A percentile compares a stretch with the other conserved stretches of the same genome.
These are phyloP conservation scores for Puya raimondii DNA, from an alignment of 176 grass and related monocot genomes.

Conservation along the genomic window DNA sequence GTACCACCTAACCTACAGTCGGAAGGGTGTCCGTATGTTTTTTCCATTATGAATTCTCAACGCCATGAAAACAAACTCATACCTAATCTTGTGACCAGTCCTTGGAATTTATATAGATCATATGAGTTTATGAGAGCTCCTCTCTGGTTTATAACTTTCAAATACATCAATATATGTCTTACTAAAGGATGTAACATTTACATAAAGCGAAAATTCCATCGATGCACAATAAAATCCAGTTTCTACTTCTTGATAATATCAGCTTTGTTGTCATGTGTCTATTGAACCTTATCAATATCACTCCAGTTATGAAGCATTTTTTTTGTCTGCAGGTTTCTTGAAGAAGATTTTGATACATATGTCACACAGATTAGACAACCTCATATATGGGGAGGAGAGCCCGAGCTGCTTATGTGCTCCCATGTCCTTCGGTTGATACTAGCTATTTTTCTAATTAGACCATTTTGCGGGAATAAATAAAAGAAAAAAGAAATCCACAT, in stretches of 20 bases:
- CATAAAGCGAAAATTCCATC: not conserved
- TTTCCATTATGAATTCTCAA: too few relatives aligned
- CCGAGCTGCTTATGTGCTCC: constrained; percentile 86
- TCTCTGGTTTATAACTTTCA: too few relatives aligned
- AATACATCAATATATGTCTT: too few relatives aligned
- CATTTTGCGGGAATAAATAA: not conserved
- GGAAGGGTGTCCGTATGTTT: too few relatives aligned
- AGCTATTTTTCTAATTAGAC: not conserved
- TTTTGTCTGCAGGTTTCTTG: constrained; percentile 55
- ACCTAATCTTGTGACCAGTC: too few relatives aligned
- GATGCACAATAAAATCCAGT: not conserved
- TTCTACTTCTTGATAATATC: not conserved
- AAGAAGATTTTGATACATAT: constrained; percentile 86
- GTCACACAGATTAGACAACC: constrained; percentile 76
- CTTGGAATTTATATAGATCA: too few relatives aligned
- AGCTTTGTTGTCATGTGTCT: not conserved
- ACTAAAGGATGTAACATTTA: too few relatives aligned
- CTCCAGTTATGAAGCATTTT: not conserved
- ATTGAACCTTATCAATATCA: not conserved
- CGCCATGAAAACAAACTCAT: too few relatives aligned
- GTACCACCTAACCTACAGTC: too few relatives aligned
- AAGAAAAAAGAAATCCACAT: too few relatives aligned
- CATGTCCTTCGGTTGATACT: constrained; percentile 68
- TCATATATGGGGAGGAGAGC: constrained; percentile 89
- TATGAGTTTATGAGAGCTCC: too few relatives aligned